These are phyloP conservation scores for Pisolithus tinctorius DNA, from an alignment of 768 basidiomycete genomes.

Conservation along the genomic window DNA sequence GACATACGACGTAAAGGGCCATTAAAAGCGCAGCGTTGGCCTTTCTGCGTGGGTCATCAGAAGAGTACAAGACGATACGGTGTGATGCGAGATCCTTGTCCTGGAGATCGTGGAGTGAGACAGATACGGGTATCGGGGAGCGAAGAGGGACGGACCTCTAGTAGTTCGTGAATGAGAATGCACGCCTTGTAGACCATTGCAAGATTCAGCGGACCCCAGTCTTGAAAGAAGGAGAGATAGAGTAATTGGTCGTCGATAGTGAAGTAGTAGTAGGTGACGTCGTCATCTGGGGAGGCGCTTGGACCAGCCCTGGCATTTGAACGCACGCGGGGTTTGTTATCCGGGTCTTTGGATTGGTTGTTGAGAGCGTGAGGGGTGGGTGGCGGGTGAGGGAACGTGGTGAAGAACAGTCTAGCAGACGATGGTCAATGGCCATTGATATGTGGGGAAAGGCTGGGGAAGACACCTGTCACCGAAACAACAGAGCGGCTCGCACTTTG, in stretches of 20 bases:
- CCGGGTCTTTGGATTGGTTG: conserved; percentile 42
- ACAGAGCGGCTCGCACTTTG: conserved; percentile 68
- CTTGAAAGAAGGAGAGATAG: conserved; percentile 91
- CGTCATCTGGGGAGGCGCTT: conserved; percentile 64
- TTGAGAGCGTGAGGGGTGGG: conserved; percentile 66
- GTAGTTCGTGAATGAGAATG: conserved; percentile 83
- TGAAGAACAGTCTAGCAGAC: conserved; percentile 70
- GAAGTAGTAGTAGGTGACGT: conserved; percentile 81
- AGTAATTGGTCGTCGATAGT: conserved; percentile 88
- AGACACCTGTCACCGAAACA: conserved; percentile 71
- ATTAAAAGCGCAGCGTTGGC: conserved; percentile 94
- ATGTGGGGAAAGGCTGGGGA: conserved; percentile 3
- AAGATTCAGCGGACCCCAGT: conserved; percentile 89
- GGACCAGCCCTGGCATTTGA: conserved; percentile 52
- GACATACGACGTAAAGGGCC: conserved; percentile 83
- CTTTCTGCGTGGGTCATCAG: conserved; percentile 78
- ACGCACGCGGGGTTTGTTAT: conserved; percentile 56
- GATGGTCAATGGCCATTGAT: conserved; percentile 4
- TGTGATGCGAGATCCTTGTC: conserved; percentile 69
- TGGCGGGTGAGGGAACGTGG: conserved; percentile 75
- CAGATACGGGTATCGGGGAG: conserved; percentile 18
- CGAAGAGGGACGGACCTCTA: conserved; percentile 50
- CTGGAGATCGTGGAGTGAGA: conserved; percentile 34
- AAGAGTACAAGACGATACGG: conserved; percentile 82
- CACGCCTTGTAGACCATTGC: conserved; percentile 93